Evolutionary conservation across 179 eudicot genomes (phyloP).

Genomic region (Carnegiea gigantea): DNA sequence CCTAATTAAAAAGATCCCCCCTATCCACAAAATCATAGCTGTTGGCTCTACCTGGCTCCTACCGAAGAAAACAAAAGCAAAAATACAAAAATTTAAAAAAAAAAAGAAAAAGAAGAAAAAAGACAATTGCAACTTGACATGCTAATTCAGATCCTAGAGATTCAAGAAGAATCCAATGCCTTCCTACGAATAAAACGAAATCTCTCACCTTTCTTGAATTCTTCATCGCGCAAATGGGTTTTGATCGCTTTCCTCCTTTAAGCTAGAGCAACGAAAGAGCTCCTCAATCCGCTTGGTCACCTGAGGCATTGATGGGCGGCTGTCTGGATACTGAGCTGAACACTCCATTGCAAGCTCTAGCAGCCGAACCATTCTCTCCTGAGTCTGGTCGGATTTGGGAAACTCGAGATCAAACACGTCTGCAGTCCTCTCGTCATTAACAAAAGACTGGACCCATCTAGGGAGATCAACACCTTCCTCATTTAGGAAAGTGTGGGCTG

Average conservation of each 20-base stretch:
- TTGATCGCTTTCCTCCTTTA: neutral
- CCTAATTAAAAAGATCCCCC: slow-evolving; percentile 10
- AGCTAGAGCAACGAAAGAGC: slow-evolving; percentile 20
- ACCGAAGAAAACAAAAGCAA: neutral
- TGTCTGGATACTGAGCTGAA: slow-evolving; percentile 42
- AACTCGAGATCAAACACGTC: slow-evolving; percentile 46
- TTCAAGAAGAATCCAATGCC: slow-evolving; percentile 21
- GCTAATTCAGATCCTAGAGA: slow-evolving; percentile 4
- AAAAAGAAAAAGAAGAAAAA: neutral
- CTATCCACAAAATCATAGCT: slow-evolving; percentile 20
- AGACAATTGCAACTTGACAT: neutral
- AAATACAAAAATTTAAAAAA: no score
- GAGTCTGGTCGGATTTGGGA: slow-evolving; percentile 33
- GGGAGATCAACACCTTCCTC: slow-evolving; percentile 56
- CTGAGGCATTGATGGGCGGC: slow-evolving; percentile 40
- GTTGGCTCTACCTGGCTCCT: neutral
- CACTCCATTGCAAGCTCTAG: slow-evolving; percentile 45
- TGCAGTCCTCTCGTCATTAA: slow-evolving; percentile 41
- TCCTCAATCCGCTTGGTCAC: slow-evolving; percentile 29
- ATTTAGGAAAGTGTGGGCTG: slow-evolving; percentile 33
- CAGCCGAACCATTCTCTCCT: slow-evolving; percentile 45
- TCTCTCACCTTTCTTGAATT: slow-evolving; percentile 7
- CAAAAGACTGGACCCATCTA: slow-evolving; percentile 45
- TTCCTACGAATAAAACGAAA: neutral
- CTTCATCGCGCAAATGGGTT: neutral